Conservation (phyloP, 2,329 filamentous ascomycete species). For the Pseudonectria buxi region DNA sequence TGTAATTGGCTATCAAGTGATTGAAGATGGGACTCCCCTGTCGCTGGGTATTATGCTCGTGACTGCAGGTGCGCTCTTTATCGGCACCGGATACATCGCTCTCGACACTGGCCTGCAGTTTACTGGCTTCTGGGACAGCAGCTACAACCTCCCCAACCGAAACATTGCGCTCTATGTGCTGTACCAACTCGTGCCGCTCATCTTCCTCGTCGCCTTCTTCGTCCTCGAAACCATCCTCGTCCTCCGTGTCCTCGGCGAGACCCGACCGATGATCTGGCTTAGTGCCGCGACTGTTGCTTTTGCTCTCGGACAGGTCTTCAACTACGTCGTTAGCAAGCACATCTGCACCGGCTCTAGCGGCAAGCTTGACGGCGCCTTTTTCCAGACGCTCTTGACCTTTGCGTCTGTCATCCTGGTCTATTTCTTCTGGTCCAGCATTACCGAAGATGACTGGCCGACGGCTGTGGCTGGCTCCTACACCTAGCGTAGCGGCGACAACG, state of each 20-base stretch:
- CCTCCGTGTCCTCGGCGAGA: constrained; percentile 77
- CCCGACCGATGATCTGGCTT: constrained; percentile 88
- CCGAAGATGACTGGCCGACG: constrained; percentile 93
- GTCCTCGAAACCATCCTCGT: constrained; percentile 79
- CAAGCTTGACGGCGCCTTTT: constrained; percentile 87
- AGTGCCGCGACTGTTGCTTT: constrained; percentile 70
- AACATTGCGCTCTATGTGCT: constrained; percentile 87
- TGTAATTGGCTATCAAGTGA: constrained; percentile 82
- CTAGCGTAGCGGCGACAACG: constrained; percentile 9
- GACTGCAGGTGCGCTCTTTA: constrained; percentile 67
- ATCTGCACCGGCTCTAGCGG: constrained; percentile 78
- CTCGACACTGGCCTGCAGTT: constrained; percentile 86
- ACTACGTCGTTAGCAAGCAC: constrained; percentile 86
- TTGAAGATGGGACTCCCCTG: constrained; percentile 85
- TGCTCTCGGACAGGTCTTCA: constrained; percentile 88
- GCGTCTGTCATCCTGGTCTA: constrained; percentile 77
- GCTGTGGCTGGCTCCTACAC: constrained; percentile 38
- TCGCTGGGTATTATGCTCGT: constrained; percentile 69
- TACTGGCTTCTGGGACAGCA: constrained; percentile 69
- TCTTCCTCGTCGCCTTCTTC: constrained; percentile 86
- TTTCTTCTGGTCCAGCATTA: constrained; percentile 98
- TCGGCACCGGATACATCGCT: constrained; percentile 92
- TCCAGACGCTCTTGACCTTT: constrained; percentile 88
- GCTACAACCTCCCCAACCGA: constrained; percentile 53
- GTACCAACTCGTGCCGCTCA: constrained; percentile 81